Percentiles rank a stretch among this genome's conserved stretches.
These are phyloP conservation scores for Monosiga brevicollis DNA, from an alignment of 78 protist genomes.

Conservation along the genomic window DNA sequence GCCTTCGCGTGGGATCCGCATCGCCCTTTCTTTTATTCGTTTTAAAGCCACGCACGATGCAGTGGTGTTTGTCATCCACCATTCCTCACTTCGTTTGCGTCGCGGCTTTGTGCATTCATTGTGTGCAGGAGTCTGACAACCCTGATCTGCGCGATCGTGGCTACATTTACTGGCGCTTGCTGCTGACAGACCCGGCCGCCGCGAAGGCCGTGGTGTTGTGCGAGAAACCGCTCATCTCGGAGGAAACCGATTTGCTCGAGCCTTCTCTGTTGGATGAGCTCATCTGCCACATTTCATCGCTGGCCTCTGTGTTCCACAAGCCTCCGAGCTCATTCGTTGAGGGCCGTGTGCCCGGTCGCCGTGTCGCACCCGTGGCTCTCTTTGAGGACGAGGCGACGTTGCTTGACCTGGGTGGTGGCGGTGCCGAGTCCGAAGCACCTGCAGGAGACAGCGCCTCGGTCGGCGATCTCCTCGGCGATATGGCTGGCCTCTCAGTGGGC, in stretches of 20 bases:
- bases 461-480: constrained; percentile 4
- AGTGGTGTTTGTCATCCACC: no score
- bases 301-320: constrained; percentile 92
- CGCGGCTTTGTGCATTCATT: no score
- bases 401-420: not conserved
- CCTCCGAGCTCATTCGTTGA: constrained; percentile 51
- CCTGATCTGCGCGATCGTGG: constrained; percentile 99
- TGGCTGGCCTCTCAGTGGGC: no score
- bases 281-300: constrained; percentile 67
- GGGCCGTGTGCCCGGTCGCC: not conserved
- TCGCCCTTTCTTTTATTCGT: no score
- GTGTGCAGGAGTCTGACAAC: constrained; percentile 85
- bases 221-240: constrained; percentile 87
- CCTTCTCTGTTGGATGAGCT: constrained; percentile 77
- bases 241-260: constrained; percentile 65
- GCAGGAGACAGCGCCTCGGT: not conserved
- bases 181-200: constrained; percentile 90
- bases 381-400: not conserved
- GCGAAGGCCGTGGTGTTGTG: constrained; percentile 86
- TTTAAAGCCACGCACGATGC: no score
- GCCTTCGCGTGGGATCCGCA: no score
- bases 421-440: not conserved
- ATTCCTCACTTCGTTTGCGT: no score
- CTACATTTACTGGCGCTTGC: constrained; percentile 96
- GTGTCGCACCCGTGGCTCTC: not conserved